Evolutionary conservation across 2,329 filamentous ascomycete species (phyloP), one percentile per base, ranked within the genome.

Genomic region (Fusarium sp.): DNA sequence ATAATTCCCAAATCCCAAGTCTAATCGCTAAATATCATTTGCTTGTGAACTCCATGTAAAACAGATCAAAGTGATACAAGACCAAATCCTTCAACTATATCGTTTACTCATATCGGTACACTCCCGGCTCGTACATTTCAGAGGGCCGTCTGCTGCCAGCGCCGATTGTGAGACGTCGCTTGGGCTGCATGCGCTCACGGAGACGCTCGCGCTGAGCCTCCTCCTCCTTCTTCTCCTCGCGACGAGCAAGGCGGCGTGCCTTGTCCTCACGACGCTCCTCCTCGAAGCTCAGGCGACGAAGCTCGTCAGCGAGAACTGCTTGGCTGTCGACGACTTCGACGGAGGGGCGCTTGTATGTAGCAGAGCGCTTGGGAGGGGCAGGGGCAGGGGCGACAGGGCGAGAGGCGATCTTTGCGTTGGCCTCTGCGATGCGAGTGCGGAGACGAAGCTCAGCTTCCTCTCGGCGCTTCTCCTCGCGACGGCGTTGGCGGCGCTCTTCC

Each of bases 401-500:
- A 67, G 74, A 80, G 64, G 81, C 79, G 60, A 87, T 87, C 63
- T 82, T 81, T 38, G 81, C 80, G 60, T 87, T 87, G 62, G 83
- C 83, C 63, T 80, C 80, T 14, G 80, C 80, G 62, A 87, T 85
- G 72, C 82, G 81, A 14, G 75, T 70, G 36, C 78, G 78, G 6
- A 81, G 73, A 39, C 79, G 79, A 11, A 79, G 69, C 55, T 78
- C 75, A 26, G 77, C 66, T 66, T 82, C 78, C 24, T 78, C 72
- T 7, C 48, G 61, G 17, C 68, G 76, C 58, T 77, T 75, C 65
- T 82, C 79, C 58, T 80, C 80, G 22, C 77, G 65, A 31, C 71
- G 69, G 55, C 63, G 76, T 35, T 73, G 72, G 22, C 70, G 72
- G 31, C 79, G 79, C 45, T 77, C 75, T 36, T 79, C 77, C 22